phyloP scores from a whole-genome alignment of 257 asterid genomes.

The Buddleja alternifolia region DNA sequence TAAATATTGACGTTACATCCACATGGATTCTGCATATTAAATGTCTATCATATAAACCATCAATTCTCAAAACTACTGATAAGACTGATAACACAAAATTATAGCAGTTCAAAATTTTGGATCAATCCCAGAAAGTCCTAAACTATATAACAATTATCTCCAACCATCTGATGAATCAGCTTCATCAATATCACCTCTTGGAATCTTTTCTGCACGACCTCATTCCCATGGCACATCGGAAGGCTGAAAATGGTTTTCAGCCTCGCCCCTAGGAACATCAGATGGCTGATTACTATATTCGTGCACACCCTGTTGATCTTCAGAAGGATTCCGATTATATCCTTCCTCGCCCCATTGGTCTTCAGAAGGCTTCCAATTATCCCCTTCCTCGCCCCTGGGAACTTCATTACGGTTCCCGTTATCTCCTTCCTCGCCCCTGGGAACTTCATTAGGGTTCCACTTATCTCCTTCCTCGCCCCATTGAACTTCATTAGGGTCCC shows the following conservation, averaged over 20 bases:
- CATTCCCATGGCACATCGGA: conserved; percentile 38
- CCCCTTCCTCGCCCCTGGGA: conserved; percentile 12
- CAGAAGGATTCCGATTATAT: neutral
- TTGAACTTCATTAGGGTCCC: conserved; percentile 27
- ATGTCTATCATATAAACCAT: no score
- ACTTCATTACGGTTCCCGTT: neutral
- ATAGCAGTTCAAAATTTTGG: neutral
- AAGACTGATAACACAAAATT: no score
- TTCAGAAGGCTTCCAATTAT: neutral
- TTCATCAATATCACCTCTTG: conserved; percentile 35
- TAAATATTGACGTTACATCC: neutral
- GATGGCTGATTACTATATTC: conserved; percentile 3
- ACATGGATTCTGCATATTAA: neutral
- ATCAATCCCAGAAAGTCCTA: neutral
- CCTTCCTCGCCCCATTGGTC: conserved; percentile 3
- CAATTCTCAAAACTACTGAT: neutral
- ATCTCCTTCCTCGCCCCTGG: conserved; percentile 17
- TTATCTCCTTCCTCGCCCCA: conserved; percentile 23
- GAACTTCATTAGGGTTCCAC: conserved; percentile 25
- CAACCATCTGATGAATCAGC: conserved; percentile 49
- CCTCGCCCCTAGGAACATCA: neutral
- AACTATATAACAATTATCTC: conserved; percentile 19
- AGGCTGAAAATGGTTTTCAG: conserved; percentile 13
- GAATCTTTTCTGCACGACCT: conserved; percentile 14
- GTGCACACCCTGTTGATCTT: neutral